These are phyloP conservation scores for Phascolomyces articulosus DNA, from an alignment of 371 early-diverging fungal genomes.

Conservation along the genomic window DNA sequence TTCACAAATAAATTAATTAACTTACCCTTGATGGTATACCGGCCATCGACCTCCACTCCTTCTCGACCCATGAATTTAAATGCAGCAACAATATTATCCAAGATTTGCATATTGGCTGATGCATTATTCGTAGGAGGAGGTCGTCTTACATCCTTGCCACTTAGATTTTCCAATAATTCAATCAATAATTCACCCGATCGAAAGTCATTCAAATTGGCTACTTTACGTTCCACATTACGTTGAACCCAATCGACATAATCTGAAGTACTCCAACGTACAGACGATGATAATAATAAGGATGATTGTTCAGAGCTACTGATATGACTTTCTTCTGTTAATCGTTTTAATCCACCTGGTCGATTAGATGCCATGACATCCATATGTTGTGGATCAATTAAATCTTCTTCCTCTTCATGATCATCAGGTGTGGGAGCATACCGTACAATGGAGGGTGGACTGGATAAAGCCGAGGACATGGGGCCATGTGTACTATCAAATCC, in stretches of 20 bases:
- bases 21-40: slow-evolving; percentile 57
- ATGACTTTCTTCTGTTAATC: slow-evolving; percentile 21
- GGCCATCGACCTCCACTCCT: slow-evolving; percentile 55
- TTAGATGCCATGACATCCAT: slow-evolving; percentile 21
- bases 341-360: slow-evolving; percentile 20
- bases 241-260: slow-evolving; percentile 64
- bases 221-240: slow-evolving; percentile 28
- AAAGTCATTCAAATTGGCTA: slow-evolving; percentile 38
- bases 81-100: slow-evolving; percentile 58
- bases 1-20: not conserved
- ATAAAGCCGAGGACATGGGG: slow-evolving; percentile 7
- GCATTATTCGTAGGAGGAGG: slow-evolving; percentile 14
- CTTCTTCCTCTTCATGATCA: slow-evolving; percentile 42
- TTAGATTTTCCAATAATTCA: slow-evolving; percentile 50
- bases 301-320: not conserved
- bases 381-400: slow-evolving; percentile 47
- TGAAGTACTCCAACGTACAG: slow-evolving; percentile 29
- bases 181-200: slow-evolving; percentile 54
- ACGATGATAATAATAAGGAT: no score
- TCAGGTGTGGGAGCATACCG: slow-evolving; percentile 14
- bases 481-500: slow-evolving; percentile 18
- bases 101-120: slow-evolving; percentile 29
- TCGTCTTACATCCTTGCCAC: slow-evolving; percentile 48
- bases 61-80: slow-evolving; percentile 64
- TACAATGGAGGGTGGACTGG: slow-evolving; percentile 6